Evolutionary conservation across 2,329 filamentous ascomycete genomes (phyloP).

Genomic region (Simplicillium aogashimaense): DNA sequence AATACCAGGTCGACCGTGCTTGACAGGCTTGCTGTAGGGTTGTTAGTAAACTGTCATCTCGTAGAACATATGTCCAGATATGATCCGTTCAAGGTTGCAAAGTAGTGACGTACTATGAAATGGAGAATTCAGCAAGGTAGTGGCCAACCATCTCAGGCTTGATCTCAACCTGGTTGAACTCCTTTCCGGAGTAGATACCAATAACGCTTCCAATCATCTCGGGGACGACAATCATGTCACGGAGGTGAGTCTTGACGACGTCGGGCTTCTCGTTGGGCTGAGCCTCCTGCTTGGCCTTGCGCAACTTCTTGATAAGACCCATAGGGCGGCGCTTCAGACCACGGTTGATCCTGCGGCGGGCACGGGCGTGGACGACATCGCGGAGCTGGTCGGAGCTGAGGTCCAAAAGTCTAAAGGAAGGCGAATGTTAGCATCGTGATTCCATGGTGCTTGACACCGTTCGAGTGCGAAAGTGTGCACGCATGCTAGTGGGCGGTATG

Average conservation of each 20-base stretch:
- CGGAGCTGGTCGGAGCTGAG: slow-evolving; percentile 97
- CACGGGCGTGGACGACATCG: slow-evolving; percentile 98
- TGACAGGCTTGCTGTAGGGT: slow-evolving; percentile 82
- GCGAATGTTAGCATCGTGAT: slow-evolving; percentile 8
- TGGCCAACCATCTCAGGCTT: slow-evolving; percentile 99
- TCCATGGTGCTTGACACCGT: too few relatives aligned
- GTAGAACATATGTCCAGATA: not conserved
- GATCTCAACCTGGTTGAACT: slow-evolving; percentile 99
- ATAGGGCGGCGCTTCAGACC: slow-evolving; percentile 99
- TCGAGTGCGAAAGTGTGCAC: too few relatives aligned
- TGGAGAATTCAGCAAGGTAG: slow-evolving; percentile 98
- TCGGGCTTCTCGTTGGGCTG: slow-evolving; percentile 99
- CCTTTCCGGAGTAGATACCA: slow-evolving; percentile 99
- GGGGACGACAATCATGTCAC: slow-evolving; percentile 99
- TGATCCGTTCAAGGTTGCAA: not conserved
- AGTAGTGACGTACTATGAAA: slow-evolving; percentile 78
- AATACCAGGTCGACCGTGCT: slow-evolving; percentile 99
- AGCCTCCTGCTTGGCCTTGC: slow-evolving; percentile 98
- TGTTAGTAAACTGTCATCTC: slow-evolving; percentile 34
- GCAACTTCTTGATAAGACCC: slow-evolving; percentile 99
- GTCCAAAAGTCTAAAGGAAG: slow-evolving; percentile 72
- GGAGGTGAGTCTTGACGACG: slow-evolving; percentile 97
- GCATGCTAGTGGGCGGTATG: too few relatives aligned
- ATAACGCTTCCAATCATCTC: slow-evolving; percentile 99
- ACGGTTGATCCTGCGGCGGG: slow-evolving; percentile 98